A percentile compares a stretch with the other conserved stretches of the same genome.
These are phyloP conservation scores for Saccharomyces hybrid DNA, from an alignment of 1,139 yeast genomes.

Conservation along the genomic window DNA sequence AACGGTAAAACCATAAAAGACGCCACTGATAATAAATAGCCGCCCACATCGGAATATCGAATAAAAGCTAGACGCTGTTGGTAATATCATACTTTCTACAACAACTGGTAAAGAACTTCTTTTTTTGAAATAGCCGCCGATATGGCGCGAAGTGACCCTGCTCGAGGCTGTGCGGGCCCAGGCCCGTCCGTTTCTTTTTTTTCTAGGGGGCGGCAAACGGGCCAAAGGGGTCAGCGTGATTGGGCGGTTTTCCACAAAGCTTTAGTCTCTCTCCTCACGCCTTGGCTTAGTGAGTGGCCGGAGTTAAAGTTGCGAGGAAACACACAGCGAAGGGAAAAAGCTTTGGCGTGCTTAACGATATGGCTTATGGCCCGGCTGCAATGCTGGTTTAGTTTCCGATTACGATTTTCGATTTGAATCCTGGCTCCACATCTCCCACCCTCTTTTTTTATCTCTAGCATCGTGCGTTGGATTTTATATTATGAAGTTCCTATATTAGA, in stretches of 20 bases:
- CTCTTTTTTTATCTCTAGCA: slow-evolving; percentile 1
- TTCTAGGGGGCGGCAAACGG: background rate
- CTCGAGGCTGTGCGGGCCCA: background rate
- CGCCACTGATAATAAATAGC: background rate
- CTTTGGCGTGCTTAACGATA: background rate
- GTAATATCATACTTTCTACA: background rate
- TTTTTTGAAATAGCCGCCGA: background rate
- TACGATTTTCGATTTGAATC: background rate
- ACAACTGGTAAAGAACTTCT: background rate
- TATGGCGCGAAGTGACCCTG: background rate
- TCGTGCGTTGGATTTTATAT: background rate
- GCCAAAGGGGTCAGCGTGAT: background rate
- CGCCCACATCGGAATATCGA: background rate
- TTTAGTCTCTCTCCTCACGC: background rate
- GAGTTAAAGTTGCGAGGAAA: background rate
- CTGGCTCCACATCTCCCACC: slow-evolving; percentile 1
- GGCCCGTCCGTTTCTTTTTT: background rate
- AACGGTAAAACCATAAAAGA: background rate
- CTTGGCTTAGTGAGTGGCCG: background rate
- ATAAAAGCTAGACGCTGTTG: background rate
- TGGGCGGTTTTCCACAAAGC: background rate
- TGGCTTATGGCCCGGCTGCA: background rate
- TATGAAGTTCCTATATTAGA: background rate
- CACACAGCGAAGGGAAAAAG: background rate
- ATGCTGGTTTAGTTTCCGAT: background rate